Conservation (phyloP, 495 filamentous ascomycete species). For the Articulospora tetracladia region DNA sequence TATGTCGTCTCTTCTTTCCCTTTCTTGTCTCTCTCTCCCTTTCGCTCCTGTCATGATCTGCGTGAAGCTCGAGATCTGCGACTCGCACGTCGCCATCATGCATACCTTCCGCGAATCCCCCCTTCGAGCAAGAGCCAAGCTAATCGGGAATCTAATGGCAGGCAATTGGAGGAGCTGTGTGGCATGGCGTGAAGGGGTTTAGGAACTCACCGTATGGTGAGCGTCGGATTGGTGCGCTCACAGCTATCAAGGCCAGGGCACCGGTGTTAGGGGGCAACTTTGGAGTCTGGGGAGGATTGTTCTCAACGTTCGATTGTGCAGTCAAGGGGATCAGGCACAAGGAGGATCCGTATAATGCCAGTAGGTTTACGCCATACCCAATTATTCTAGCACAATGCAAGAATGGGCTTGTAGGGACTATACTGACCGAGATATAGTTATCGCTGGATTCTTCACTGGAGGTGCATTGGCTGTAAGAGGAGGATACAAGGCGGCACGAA, state of each 20-base stretch:
- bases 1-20: slow-evolving; percentile 43
- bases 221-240: slow-evolving; percentile 90
- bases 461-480: slow-evolving; percentile 87
- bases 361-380: slow-evolving; percentile 41
- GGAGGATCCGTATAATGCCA: slow-evolving; percentile 96
- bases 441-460: slow-evolving; percentile 96
- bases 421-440: slow-evolving; percentile 40
- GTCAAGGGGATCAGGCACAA: slow-evolving; percentile 93
- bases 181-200: slow-evolving; percentile 98
- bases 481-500: slow-evolving; percentile 81
- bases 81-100: neutral
- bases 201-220: slow-evolving; percentile 87
- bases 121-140: neutral
- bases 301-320: slow-evolving; percentile 94
- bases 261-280: slow-evolving; percentile 97
- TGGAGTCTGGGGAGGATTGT: slow-evolving; percentile 93
- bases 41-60: neutral
- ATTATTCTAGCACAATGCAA: neutral
- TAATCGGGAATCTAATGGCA: slow-evolving; percentile 26
- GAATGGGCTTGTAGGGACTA: neutral
- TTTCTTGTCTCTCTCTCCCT: neutral
- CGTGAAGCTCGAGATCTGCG: neutral
- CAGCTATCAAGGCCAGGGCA: slow-evolving; percentile 94
- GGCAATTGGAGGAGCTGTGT: slow-evolving; percentile 90
- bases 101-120: neutral